Evolutionary conservation across 2,329 filamentous ascomycete species (phyloP).

Genomic region (Pseudonectria foliicola): DNA sequence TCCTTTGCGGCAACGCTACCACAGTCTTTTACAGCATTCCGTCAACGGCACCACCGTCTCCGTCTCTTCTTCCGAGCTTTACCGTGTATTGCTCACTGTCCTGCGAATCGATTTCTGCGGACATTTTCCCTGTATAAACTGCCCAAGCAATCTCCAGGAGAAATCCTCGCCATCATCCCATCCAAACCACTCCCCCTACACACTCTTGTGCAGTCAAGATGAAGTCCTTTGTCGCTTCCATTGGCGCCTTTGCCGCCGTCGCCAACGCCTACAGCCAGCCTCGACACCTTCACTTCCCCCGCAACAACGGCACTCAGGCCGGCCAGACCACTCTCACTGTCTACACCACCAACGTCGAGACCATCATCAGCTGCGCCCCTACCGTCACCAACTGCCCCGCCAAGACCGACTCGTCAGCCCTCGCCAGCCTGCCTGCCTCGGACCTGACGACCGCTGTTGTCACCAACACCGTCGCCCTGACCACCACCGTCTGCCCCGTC

Average conservation of each 20-base stretch:
- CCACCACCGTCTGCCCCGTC: conserved; percentile 40
- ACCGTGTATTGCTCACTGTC: conserved; percentile 24
- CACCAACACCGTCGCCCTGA: conserved; percentile 34
- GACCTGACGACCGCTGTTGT: conserved; percentile 27
- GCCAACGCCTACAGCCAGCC: conserved; percentile 34
- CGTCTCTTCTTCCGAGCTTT: conserved; percentile 19
- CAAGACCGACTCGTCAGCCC: conserved; percentile 21
- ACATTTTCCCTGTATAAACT: conserved; percentile 17
- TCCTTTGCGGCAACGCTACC: conserved; percentile 21
- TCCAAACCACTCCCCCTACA: conserved; percentile 10
- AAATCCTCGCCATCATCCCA: conserved; percentile 5
- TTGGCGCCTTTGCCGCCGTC: conserved; percentile 39
- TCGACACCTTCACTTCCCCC: conserved; percentile 27
- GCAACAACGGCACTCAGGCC: conserved; percentile 21
- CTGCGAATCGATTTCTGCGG: conserved; percentile 28
- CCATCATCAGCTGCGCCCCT: conserved; percentile 51
- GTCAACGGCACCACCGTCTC: conserved; percentile 13
- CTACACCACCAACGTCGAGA: conserved; percentile 47
- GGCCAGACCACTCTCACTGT: conserved; percentile 38
- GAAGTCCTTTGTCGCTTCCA: conserved; percentile 37
- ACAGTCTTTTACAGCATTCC: conserved; percentile 23
- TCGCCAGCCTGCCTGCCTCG: conserved; percentile 29
- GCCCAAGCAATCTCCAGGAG: conserved; percentile 11
- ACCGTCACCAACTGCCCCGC: conserved; percentile 51
- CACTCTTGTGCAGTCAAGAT: too few relatives aligned